Conservation (phyloP, 1,139 yeast species). For the Pichia sp. region DNA sequence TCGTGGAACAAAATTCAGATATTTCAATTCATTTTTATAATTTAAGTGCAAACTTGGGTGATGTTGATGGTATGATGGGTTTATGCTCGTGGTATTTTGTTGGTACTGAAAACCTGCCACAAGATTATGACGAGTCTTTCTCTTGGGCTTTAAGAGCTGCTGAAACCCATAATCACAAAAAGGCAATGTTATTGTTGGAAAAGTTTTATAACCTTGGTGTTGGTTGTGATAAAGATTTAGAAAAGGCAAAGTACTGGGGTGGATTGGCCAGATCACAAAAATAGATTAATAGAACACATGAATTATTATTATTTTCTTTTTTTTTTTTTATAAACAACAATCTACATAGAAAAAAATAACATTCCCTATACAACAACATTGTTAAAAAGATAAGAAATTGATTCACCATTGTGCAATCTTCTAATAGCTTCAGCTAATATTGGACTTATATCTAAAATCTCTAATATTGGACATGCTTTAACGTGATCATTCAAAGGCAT, state of each 20-base stretch:
- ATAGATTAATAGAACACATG: not conserved
- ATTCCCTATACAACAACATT: slow-evolving; percentile 30
- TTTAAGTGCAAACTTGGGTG: slow-evolving; percentile 83
- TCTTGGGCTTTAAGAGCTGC: slow-evolving; percentile 95
- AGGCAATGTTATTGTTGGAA: slow-evolving; percentile 84
- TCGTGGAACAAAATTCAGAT: slow-evolving; percentile 76
- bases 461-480: slow-evolving; percentile 48
- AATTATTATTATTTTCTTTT: not conserved
- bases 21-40: slow-evolving; percentile 90
- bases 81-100: slow-evolving; percentile 95
- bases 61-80: slow-evolving; percentile 84
- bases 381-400: slow-evolving; percentile 66
- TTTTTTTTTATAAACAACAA: not conserved
- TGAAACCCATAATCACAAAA: slow-evolving; percentile 50
- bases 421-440: slow-evolving; percentile 75
- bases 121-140: slow-evolving; percentile 80
- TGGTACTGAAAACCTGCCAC: slow-evolving; percentile 74
- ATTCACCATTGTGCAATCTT: slow-evolving; percentile 78
- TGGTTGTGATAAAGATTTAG: slow-evolving; percentile 61
- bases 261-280: slow-evolving; percentile 20
- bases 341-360: not conserved
- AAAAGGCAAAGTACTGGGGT: slow-evolving; percentile 69
- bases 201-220: slow-evolving; percentile 82
- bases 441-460: slow-evolving; percentile 64
- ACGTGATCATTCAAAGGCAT: slow-evolving; percentile 57